Percentiles rank a stretch among this genome's conserved stretches.
phyloP scores from a whole-genome alignment of 495 filamentous ascomycete genomes.

The Hamigera avellanea region DNA sequence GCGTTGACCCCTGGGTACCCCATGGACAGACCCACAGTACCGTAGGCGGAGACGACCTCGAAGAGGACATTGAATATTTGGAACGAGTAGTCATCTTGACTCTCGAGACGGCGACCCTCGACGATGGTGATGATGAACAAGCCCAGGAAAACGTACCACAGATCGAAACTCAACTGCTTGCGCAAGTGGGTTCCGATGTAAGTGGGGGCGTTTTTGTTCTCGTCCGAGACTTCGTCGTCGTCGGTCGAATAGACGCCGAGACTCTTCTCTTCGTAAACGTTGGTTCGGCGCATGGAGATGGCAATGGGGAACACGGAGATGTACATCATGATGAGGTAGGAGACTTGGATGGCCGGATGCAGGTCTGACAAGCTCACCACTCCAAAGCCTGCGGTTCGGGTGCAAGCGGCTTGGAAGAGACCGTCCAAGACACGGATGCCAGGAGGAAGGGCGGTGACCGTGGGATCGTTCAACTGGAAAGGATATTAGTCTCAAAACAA shows the following conservation, averaged over 20 bases:
- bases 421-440: constrained; percentile 70
- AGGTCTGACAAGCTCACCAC: constrained; percentile 64
- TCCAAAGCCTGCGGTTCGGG: constrained; percentile 78
- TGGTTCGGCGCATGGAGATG: constrained; percentile 84
- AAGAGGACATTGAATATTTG: constrained; percentile 77
- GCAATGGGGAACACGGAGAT: constrained; percentile 95
- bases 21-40: constrained; percentile 83
- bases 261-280: constrained; percentile 93
- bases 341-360: constrained; percentile 87
- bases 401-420: constrained; percentile 77
- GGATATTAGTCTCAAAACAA: constrained; percentile 6
- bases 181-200: constrained; percentile 85
- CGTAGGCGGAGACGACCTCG: constrained; percentile 85
- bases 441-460: constrained; percentile 48
- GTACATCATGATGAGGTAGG: constrained; percentile 98
- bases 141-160: constrained; percentile 89
- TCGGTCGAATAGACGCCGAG: constrained; percentile 60
- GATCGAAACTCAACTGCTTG: constrained; percentile 81
- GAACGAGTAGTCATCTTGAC: constrained; percentile 48
- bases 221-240: constrained; percentile 29
- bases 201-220: constrained; percentile 45
- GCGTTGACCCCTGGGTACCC: constrained; percentile 66
- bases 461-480: constrained; percentile 50
- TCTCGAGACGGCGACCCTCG: constrained; percentile 56
- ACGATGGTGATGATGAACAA: constrained; percentile 79